A percentile compares a stretch with the other conserved stretches of the same genome.
These are phyloP conservation scores for Closterium sp. DNA, from an alignment of 139 green algal genomes.

Conservation along the genomic window DNA sequence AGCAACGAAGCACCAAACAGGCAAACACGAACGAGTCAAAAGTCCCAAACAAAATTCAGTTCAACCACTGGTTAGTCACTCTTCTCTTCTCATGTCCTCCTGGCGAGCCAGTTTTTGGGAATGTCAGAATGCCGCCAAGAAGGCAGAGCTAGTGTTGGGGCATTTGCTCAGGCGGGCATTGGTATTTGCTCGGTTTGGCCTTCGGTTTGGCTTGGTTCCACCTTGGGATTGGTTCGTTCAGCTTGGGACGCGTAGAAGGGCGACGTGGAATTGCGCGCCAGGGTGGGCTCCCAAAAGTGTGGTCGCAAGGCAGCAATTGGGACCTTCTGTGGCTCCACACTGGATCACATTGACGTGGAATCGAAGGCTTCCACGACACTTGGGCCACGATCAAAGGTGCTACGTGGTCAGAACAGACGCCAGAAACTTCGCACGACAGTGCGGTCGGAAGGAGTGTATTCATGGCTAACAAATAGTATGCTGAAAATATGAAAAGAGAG, in stretches of 20 bases:
- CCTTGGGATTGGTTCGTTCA: not conserved
- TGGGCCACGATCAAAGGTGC: not conserved
- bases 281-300: not conserved
- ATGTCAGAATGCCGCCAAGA: no score
- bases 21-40: no score
- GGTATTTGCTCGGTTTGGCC: not conserved
- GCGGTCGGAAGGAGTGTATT: no score
- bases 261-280: not conserved
- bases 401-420: not conserved
- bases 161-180: no score
- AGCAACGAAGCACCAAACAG: not conserved
- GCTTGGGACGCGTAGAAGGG: not conserved
- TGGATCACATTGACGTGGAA: not conserved
- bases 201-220: not conserved
- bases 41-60: no score
- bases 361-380: not conserved
- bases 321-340: not conserved
- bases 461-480: no score
- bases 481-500: no score
- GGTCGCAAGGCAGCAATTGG: not conserved
- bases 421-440: not conserved
- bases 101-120: no score
- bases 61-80: no score
- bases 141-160: no score
- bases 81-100: no score